These are phyloP conservation scores for Neonectria hederae DNA, from an alignment of 2,329 filamentous ascomycete species.

Conservation along the genomic window DNA sequence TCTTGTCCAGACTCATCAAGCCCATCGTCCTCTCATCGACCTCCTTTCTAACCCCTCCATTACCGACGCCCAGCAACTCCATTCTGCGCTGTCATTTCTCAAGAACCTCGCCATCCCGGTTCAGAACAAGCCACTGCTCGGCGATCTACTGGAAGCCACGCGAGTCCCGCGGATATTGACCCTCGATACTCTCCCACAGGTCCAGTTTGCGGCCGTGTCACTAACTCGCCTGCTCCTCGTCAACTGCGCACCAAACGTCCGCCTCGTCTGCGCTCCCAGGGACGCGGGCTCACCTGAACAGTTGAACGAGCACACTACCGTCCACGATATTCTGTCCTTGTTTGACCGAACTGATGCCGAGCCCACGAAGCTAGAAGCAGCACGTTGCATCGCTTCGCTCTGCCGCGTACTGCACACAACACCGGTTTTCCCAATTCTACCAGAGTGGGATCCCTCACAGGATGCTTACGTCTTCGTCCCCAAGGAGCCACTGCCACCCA, in stretches of 20 bases:
- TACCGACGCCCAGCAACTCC: constrained; percentile 61
- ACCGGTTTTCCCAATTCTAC: constrained; percentile 42
- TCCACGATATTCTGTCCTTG: constrained; percentile 51
- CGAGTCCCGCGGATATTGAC: constrained; percentile 65
- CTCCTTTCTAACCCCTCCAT: constrained; percentile 55
- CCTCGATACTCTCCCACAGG: constrained; percentile 61
- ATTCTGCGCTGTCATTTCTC: constrained; percentile 67
- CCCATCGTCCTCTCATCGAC: constrained; percentile 55
- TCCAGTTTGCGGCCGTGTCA: constrained; percentile 69
- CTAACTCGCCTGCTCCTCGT: constrained; percentile 66
- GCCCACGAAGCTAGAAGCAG: constrained; percentile 68
- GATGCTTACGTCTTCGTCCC: constrained; percentile 30
- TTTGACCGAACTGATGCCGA: constrained; percentile 52
- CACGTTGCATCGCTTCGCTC: constrained; percentile 61
- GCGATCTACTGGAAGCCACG: constrained; percentile 55
- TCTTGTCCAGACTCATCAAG: constrained; percentile 56
- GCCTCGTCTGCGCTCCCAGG: constrained; percentile 56
- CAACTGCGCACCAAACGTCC: constrained; percentile 62
- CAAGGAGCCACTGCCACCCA: constrained; percentile 9
- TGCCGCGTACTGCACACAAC: constrained; percentile 64
- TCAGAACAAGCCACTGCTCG: constrained; percentile 63
- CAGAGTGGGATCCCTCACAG: constrained; percentile 47
- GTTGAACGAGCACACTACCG: constrained; percentile 43
- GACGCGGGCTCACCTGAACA: constrained; percentile 44
- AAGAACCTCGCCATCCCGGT: constrained; percentile 71